A percentile compares a stretch with the other conserved stretches of the same genome.
Conservation (phyloP, 345 rosid species). For the Iberis pinnata region DNA sequence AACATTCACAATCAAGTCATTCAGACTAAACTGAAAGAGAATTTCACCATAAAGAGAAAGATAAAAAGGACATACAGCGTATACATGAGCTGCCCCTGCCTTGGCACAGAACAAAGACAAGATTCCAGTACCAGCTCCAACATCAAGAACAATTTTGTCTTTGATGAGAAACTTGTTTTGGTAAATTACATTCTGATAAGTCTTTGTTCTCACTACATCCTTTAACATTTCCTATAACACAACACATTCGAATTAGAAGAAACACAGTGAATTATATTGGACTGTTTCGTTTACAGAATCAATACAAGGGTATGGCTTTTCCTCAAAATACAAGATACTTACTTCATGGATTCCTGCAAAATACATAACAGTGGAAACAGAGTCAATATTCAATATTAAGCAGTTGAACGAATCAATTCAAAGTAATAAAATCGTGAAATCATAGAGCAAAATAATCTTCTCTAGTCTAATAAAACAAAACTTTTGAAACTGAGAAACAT, state of each 20-base stretch:
- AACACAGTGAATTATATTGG: not conserved
- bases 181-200: constrained; percentile 90
- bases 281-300: not conserved
- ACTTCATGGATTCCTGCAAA: constrained; percentile 98
- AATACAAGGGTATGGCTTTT: not conserved
- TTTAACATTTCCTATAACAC: constrained; percentile 91
- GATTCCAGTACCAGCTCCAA: constrained; percentile 98
- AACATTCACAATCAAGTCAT: constrained; percentile 7
- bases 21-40: not conserved
- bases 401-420: constrained; percentile 2
- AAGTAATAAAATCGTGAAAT: too few species aligned
- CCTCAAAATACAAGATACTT: constrained; percentile 39
- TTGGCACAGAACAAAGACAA: constrained; percentile 94
- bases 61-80: constrained; percentile 52
- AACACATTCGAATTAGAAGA: not conserved
- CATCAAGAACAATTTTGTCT: constrained; percentile 90
- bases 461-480: too few species aligned
- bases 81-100: constrained; percentile 91
- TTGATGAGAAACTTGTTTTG: constrained; percentile 84
- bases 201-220: constrained; percentile 90
- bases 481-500: too few species aligned
- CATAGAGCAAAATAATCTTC: too few species aligned
- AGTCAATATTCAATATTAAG: constrained; percentile 5
- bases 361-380: not conserved
- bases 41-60: not conserved